phyloP scores from a whole-genome alignment of 2,329 filamentous ascomycete genomes.

The Trichothecium roseum region DNA sequence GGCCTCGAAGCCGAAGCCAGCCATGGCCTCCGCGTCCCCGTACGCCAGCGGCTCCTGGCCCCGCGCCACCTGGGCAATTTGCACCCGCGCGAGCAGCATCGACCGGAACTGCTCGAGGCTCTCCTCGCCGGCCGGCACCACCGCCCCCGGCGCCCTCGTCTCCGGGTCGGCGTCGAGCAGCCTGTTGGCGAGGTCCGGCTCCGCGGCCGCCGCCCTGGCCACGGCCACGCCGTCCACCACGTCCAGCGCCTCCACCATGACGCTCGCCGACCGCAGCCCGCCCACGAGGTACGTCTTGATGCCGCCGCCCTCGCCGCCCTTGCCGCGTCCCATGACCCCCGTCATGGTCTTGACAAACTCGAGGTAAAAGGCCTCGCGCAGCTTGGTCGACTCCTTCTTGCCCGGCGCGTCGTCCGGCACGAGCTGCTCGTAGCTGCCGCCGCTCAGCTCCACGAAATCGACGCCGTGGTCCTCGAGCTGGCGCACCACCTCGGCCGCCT shows the following conservation, averaged over 20 bases:
- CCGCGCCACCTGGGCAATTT: neutral
- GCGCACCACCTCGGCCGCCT: slow-evolving; percentile 35
- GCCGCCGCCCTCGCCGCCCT: slow-evolving; percentile 25
- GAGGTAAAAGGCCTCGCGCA: slow-evolving; percentile 49
- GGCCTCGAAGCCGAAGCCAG: too few relatives aligned
- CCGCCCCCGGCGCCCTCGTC: neutral
- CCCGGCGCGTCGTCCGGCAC: slow-evolving; percentile 22
- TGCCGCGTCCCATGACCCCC: slow-evolving; percentile 8
- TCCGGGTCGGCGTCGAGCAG: slow-evolving; percentile 10
- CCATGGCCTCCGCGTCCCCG: too few relatives aligned
- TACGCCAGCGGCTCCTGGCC: too few relatives aligned
- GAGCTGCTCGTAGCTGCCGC: slow-evolving; percentile 45
- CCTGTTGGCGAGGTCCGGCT: slow-evolving; percentile 19
- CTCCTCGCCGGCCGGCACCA: neutral
- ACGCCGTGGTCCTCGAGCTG: slow-evolving; percentile 36
- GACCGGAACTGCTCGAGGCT: neutral
- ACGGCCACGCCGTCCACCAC: slow-evolving; percentile 51
- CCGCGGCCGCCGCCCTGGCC: slow-evolving; percentile 24
- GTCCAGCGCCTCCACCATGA: slow-evolving; percentile 47
- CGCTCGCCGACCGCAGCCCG: slow-evolving; percentile 41
- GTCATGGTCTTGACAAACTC: slow-evolving; percentile 33
- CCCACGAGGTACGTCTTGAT: slow-evolving; percentile 51
- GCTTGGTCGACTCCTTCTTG: slow-evolving; percentile 41
- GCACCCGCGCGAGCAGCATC: neutral
- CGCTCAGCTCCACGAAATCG: slow-evolving; percentile 49